phyloP scores from a whole-genome alignment of 1,284 basidiomycete species.

The Bothia castanella region DNA sequence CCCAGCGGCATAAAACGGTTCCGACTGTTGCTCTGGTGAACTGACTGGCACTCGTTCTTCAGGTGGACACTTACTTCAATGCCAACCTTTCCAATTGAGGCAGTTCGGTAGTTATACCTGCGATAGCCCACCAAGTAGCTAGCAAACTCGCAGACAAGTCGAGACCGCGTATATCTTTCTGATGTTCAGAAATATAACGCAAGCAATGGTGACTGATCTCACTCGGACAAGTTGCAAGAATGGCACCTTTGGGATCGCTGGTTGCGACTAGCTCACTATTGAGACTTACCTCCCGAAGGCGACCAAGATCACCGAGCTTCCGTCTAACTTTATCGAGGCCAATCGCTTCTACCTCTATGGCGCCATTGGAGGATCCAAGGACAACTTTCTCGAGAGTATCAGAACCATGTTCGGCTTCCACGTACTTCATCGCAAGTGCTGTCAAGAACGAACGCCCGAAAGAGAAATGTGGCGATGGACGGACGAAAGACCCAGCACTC shows the following conservation, averaged over 20 bases:
- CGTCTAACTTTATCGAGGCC: slow-evolving; percentile 73
- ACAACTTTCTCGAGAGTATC: slow-evolving; percentile 56
- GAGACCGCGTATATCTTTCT: slow-evolving; percentile 69
- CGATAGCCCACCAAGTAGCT: slow-evolving; percentile 67
- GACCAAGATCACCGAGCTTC: slow-evolving; percentile 65
- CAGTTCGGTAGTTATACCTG: slow-evolving; percentile 62
- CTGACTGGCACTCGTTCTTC: slow-evolving; percentile 4
- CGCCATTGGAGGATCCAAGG: slow-evolving; percentile 77
- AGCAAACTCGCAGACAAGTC: slow-evolving; percentile 83
- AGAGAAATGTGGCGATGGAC: slow-evolving; percentile 52
- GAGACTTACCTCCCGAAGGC: slow-evolving; percentile 74
- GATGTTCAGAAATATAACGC: slow-evolving; percentile 14
- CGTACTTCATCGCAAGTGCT: slow-evolving; percentile 75
- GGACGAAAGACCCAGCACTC: slow-evolving; percentile 71
- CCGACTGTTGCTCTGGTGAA: slow-evolving; percentile 43
- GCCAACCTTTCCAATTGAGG: slow-evolving; percentile 62
- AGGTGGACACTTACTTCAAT: slow-evolving; percentile 61
- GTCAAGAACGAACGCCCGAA: slow-evolving; percentile 71
- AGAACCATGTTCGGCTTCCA: slow-evolving; percentile 55
- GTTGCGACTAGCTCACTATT: slow-evolving; percentile 63
- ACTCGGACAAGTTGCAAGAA: slow-evolving; percentile 67
- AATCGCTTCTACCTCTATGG: slow-evolving; percentile 85
- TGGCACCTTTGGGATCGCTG: slow-evolving; percentile 52
- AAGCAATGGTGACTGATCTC: slow-evolving; percentile 31
- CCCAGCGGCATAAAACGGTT: slow-evolving; percentile 50